Percentiles rank a stretch among this genome's conserved stretches.
Conservation (phyloP, 306 rosid species). For the Malus asiatica region DNA sequence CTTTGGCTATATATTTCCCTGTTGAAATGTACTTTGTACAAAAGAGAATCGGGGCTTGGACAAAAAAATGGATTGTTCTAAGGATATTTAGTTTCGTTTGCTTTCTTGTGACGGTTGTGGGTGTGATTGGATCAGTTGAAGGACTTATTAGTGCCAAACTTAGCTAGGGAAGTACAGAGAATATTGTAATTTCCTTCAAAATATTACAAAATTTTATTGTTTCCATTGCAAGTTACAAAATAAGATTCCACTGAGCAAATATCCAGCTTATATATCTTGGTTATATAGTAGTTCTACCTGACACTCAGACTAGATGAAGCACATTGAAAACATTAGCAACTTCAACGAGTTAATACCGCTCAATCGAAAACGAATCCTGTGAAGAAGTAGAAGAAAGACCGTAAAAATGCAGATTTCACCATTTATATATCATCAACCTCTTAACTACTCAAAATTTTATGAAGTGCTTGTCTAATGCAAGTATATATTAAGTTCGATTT, state of each 20-base stretch:
- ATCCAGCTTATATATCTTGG: background rate
- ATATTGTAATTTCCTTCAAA: background rate
- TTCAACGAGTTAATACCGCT: background rate
- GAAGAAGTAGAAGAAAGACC: background rate
- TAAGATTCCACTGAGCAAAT: background rate
- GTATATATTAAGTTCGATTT: too few relatives aligned
- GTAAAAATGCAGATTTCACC: too few relatives aligned
- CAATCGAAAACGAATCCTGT: background rate
- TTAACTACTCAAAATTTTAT: too few relatives aligned
- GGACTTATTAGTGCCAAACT: constrained; percentile 54
- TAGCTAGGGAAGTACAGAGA: constrained; percentile 3
- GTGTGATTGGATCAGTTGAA: constrained; percentile 66
- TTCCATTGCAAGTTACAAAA: background rate
- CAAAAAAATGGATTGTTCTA: constrained; percentile 59
- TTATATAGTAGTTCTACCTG: background rate
- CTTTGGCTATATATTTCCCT: constrained; percentile 67
- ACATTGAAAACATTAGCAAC: background rate
- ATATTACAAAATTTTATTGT: background rate
- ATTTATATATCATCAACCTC: too few relatives aligned
- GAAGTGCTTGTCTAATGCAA: too few relatives aligned
- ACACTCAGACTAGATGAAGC: background rate
- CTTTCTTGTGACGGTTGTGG: constrained; percentile 45
- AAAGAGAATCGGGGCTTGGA: constrained; percentile 60
- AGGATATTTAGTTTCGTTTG: constrained; percentile 54
- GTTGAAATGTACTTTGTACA: constrained; percentile 81